phyloP scores from a whole-genome alignment of 495 filamentous ascomycete genomes.

The Bryoglossum gracile region DNA sequence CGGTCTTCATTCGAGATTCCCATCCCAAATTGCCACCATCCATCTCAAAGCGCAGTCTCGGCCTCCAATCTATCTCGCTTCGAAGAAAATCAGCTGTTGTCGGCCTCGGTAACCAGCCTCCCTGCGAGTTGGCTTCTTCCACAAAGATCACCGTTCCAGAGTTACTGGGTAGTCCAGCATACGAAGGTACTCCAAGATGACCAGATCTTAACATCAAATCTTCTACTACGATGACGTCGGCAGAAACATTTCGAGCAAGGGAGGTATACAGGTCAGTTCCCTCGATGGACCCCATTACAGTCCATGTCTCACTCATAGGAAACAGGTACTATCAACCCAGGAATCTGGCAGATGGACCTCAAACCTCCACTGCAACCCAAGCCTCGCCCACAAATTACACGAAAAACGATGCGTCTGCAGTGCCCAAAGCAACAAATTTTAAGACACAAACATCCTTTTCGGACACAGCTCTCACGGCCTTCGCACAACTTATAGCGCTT shows the following conservation, averaged over 20 bases:
- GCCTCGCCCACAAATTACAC: neutral
- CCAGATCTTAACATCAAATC: too few relatives aligned
- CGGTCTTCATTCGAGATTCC: too few relatives aligned
- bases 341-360: neutral
- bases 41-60: too few relatives aligned
- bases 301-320: neutral
- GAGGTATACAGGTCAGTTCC: conserved; percentile 11
- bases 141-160: too few relatives aligned
- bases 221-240: conserved; percentile 11
- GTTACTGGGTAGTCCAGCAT: too few relatives aligned
- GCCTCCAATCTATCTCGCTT: too few relatives aligned
- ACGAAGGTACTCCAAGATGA: too few relatives aligned
- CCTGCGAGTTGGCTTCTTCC: too few relatives aligned
- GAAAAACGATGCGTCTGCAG: neutral
- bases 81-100: too few relatives aligned
- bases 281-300: neutral
- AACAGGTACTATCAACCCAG: conserved; percentile 15
- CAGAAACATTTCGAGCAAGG: conserved; percentile 12
- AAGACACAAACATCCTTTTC: conserved; percentile 20
- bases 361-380: neutral
- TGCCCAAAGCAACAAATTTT: conserved; percentile 2
- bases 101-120: too few relatives aligned
- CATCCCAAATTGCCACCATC: too few relatives aligned
- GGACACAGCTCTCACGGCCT: conserved; percentile 52
- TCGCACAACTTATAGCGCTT: conserved; percentile 53